Evolutionary conservation across 2,329 filamentous ascomycete species (phyloP).

Genomic region (Claviceps purpurea): DNA sequence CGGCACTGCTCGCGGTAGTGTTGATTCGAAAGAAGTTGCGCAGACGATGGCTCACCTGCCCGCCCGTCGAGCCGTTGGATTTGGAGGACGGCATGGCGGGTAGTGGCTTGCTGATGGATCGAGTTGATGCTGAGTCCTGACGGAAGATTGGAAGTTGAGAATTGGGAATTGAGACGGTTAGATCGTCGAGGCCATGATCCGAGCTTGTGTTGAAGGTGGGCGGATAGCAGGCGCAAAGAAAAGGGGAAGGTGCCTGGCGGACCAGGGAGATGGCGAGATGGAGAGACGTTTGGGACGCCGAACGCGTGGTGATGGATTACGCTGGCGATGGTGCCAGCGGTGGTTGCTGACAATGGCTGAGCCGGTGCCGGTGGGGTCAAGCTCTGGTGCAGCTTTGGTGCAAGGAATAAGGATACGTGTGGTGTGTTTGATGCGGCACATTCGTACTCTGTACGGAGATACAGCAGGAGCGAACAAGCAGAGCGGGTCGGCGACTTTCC

Average conservation of each 20-base stretch:
- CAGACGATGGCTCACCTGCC: constrained; percentile 53
- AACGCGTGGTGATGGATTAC: neutral
- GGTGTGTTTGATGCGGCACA: too few species aligned
- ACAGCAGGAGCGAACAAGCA: too few species aligned
- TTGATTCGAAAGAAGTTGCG: constrained; percentile 63
- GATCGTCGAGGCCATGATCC: constrained; percentile 26
- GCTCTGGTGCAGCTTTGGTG: too few species aligned
- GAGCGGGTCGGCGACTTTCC: too few species aligned
- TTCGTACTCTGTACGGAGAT: too few species aligned
- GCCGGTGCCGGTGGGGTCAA: neutral
- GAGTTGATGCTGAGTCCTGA: neutral
- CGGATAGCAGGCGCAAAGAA: neutral
- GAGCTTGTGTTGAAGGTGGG: constrained; percentile 6
- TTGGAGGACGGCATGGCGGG: constrained; percentile 39
- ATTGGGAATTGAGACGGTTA: constrained; percentile 13
- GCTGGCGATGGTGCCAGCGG: neutral
- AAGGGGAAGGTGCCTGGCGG: neutral
- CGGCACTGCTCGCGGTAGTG: constrained; percentile 26
- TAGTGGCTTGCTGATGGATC: neutral
- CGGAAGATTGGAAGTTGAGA: neutral
- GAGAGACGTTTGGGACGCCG: neutral
- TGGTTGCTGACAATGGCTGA: too few species aligned
- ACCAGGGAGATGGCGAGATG: neutral
- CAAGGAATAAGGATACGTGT: too few species aligned
- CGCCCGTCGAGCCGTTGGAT: constrained; percentile 32